These are phyloP conservation scores for Phlegmacium glaucopus DNA, from an alignment of 768 basidiomycete species.

Conservation along the genomic window DNA sequence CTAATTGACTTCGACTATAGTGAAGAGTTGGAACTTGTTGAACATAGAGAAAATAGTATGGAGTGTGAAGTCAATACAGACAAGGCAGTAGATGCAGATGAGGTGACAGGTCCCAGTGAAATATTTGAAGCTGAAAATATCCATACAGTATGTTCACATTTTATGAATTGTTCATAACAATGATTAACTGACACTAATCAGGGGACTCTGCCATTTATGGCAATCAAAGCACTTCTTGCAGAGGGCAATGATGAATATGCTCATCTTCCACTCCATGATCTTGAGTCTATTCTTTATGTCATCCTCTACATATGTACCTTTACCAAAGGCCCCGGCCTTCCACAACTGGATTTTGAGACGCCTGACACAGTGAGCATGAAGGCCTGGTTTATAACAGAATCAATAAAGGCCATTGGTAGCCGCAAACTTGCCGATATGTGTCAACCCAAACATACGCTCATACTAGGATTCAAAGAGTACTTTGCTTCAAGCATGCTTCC, in stretches of 20 bases:
- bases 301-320: conserved; percentile 2
- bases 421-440: neutral
- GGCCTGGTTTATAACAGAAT: neutral
- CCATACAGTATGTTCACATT: too few species aligned
- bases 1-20: too few species aligned
- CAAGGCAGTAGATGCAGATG: too few species aligned
- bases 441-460: neutral
- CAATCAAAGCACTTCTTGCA: neutral
- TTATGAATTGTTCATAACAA: too few species aligned
- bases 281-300: conserved; percentile 1
- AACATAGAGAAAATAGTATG: too few species aligned
- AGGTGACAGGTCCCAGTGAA: too few species aligned
- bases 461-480: neutral
- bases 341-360: neutral
- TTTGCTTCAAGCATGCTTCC: neutral
- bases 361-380: neutral
- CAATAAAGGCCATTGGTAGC: too few species aligned
- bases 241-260: neutral
- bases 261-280: conserved; percentile 3
- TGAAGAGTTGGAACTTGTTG: too few species aligned
- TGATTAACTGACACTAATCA: conserved; percentile 1
- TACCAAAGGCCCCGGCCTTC: conserved; percentile 2
- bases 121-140: too few species aligned
- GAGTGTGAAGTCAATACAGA: too few species aligned
- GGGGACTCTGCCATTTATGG: conserved; percentile 6